These are phyloP conservation scores for Teratosphaeria zuluensis DNA, from an alignment of 2,329 filamentous ascomycete genomes.

Conservation along the genomic window DNA sequence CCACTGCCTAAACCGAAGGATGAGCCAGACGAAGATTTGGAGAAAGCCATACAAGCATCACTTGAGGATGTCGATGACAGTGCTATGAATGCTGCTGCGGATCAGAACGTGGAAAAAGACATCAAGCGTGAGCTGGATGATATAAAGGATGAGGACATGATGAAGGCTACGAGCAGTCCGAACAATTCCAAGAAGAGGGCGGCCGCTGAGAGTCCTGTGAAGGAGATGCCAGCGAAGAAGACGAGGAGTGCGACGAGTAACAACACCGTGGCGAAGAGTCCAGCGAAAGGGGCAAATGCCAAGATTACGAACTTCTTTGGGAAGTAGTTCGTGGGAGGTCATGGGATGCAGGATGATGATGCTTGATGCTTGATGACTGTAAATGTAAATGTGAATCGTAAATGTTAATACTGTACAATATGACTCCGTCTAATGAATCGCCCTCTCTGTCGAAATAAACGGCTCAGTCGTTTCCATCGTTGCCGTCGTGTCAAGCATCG, in stretches of 20 bases:
- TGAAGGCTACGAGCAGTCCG: constrained; percentile 11
- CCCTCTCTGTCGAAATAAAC: no score
- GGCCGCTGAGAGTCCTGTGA: neutral
- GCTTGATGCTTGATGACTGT: neutral
- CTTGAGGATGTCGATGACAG: constrained; percentile 26
- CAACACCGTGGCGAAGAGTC: constrained; percentile 36
- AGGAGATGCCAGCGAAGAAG: constrained; percentile 26
- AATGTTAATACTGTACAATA: neutral
- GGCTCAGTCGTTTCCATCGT: no score
- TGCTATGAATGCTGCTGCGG: constrained; percentile 15
- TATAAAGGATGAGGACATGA: constrained; percentile 20
- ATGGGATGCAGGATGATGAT: neutral
- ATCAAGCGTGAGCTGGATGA: constrained; percentile 42
- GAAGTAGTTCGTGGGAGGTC: constrained; percentile 23
- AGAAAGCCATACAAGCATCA: constrained; percentile 37
- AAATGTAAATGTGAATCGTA: neutral
- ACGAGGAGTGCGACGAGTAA: constrained; percentile 50
- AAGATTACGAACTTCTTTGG: constrained; percentile 51
- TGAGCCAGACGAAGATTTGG: constrained; percentile 15
- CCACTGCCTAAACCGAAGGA: constrained; percentile 35
- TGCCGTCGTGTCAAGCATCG: no score
- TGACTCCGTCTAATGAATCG: neutral
- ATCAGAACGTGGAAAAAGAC: constrained; percentile 20
- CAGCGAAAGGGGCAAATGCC: constrained; percentile 42
- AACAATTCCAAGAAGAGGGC: neutral